Conservation (phyloP, 139 green algal genomes). For the Chlamydomonas sp. region DNA sequence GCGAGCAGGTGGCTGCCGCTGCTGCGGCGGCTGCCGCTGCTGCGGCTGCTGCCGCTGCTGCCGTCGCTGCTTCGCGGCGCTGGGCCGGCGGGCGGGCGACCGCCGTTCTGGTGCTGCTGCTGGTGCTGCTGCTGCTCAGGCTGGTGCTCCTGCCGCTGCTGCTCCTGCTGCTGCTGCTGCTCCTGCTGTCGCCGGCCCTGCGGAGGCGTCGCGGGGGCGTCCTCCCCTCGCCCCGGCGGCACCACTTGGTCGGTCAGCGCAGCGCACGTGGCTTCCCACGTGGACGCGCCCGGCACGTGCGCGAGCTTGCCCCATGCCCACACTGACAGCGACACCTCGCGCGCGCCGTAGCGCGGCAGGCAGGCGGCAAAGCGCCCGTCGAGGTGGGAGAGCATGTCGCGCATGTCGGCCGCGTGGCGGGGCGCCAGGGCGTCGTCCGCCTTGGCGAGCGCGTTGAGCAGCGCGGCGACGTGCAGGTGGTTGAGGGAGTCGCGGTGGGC, state of each 20-base stretch:
- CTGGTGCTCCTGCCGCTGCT: background rate
- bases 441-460: too few relatives aligned
- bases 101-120: background rate
- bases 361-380: too few relatives aligned
- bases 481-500: too few relatives aligned
- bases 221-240: background rate
- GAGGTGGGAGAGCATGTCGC: too few relatives aligned
- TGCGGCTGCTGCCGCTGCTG: background rate
- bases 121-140: background rate
- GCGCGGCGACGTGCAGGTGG: too few relatives aligned
- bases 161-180: background rate
- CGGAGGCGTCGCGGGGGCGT: too few relatives aligned
- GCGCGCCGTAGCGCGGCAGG: background rate
- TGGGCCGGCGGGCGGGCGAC: background rate
- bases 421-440: too few relatives aligned
- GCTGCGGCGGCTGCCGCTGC: background rate
- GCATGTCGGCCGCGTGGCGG: too few relatives aligned
- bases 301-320: slow-evolving; percentile 24
- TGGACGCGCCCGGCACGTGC: background rate
- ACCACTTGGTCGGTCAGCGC: background rate
- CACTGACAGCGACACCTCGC: slow-evolving; percentile 18
- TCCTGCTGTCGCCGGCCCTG: background rate
- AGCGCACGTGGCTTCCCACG: background rate
- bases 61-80: background rate
- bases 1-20: background rate